Evolutionary conservation across 108 stramenopile species (phyloP).

Genomic region (Fistulifera solaris): DNA sequence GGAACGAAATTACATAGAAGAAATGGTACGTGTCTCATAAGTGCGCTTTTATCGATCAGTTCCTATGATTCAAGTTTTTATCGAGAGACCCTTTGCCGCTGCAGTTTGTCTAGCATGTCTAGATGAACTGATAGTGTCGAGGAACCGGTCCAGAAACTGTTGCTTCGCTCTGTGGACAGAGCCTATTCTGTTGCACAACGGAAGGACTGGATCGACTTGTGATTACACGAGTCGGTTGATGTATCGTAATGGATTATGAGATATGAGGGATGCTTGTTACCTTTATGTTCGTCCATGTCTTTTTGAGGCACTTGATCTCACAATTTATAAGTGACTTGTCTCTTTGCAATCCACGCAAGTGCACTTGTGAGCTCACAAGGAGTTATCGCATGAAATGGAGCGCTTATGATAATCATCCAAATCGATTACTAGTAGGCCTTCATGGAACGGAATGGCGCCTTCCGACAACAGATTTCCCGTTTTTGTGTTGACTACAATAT

Average conservation of each 20-base stretch:
- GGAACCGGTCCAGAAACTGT: not conserved
- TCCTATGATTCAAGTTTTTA: conserved; percentile 7
- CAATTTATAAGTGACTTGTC: too few species aligned
- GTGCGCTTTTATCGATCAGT: not conserved
- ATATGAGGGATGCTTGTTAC: conserved; percentile 3
- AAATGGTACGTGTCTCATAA: not conserved
- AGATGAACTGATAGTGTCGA: not conserved
- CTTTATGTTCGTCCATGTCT: too few species aligned
- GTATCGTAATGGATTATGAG: conserved; percentile 10
- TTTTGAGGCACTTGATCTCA: too few species aligned
- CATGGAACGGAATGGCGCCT: too few species aligned
- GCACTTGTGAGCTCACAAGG: too few species aligned
- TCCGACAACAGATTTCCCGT: conserved; percentile 27
- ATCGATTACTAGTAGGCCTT: too few species aligned
- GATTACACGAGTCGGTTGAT: conserved; percentile 4
- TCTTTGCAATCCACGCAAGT: too few species aligned
- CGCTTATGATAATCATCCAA: too few species aligned
- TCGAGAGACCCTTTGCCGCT: conserved; percentile 1
- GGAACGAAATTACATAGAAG: not conserved
- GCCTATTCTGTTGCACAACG: conserved; percentile 5
- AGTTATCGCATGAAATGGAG: too few species aligned
- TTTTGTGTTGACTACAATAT: conserved; percentile 55
- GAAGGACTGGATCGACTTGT: not conserved
- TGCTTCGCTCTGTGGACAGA: conserved; percentile 2
- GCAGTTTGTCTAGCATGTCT: not conserved